A percentile compares a stretch with the other conserved stretches of the same genome.
These are phyloP conservation scores for Aspergillus tanneri DNA, from an alignment of 2,329 filamentous ascomycete species.

Conservation along the genomic window DNA sequence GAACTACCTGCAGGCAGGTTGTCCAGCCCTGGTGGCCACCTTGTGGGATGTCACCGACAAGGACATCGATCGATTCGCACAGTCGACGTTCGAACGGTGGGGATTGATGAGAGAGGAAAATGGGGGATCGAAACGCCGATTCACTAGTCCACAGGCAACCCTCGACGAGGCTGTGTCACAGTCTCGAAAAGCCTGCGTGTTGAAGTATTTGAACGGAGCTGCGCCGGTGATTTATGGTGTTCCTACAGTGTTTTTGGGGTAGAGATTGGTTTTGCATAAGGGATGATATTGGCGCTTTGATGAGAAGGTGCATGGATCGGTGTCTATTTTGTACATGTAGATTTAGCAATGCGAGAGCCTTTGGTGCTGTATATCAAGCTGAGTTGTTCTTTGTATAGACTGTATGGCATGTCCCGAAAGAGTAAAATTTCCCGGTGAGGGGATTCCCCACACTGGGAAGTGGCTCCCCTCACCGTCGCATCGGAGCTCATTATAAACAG, in stretches of 20 bases:
- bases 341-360: too few species aligned
- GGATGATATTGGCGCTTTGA: too few species aligned
- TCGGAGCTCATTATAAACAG: constrained; percentile 13
- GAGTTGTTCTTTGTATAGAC: too few species aligned
- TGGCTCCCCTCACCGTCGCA: constrained; percentile 6
- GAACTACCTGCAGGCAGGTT: constrained; percentile 86
- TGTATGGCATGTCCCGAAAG: too few species aligned
- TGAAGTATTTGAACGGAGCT: constrained; percentile 89
- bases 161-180: constrained; percentile 78
- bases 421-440: constrained; percentile 15
- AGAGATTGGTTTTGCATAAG: too few species aligned
- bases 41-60: constrained; percentile 98
- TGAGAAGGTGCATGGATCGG: too few species aligned
- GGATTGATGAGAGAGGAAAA: constrained; percentile 59
- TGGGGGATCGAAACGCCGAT: not conserved
- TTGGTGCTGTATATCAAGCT: too few species aligned
- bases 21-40: constrained; percentile 83
- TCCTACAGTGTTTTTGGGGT: constrained; percentile 70
- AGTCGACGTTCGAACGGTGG: constrained; percentile 78
- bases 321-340: too few species aligned
- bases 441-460: not conserved
- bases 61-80: constrained; percentile 91
- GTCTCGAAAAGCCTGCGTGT: constrained; percentile 74
- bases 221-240: constrained; percentile 94
- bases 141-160: too few species aligned